Conservation (phyloP, 495 filamentous ascomycete species). For the Chaetomium cochliodes region DNA sequence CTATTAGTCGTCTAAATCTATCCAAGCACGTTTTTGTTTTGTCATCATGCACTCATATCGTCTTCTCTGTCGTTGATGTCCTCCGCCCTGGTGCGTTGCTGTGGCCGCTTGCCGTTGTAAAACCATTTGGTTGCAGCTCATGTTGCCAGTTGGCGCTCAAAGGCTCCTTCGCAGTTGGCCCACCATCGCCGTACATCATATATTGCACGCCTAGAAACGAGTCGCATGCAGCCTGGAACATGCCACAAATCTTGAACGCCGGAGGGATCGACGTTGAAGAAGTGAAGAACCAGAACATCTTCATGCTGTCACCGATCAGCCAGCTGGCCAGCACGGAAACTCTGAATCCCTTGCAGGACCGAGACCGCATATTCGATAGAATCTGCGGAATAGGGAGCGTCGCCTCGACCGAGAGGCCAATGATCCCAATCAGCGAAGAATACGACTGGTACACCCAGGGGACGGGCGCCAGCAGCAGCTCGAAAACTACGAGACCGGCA, state of each 20-base stretch:
- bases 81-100: constrained; percentile 38
- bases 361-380: constrained; percentile 69
- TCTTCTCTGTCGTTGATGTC: constrained; percentile 43
- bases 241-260: constrained; percentile 88
- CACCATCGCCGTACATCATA: constrained; percentile 70
- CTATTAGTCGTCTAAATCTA: constrained; percentile 20
- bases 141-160: constrained; percentile 26
- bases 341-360: constrained; percentile 87
- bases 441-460: constrained; percentile 60
- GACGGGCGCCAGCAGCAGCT: constrained; percentile 67
- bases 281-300: constrained; percentile 90
- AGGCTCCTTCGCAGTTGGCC: constrained; percentile 16
- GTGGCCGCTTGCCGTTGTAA: constrained; percentile 30
- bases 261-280: constrained; percentile 70
- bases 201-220: constrained; percentile 80
- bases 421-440: constrained; percentile 68
- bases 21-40: not conserved
- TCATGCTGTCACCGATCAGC: constrained; percentile 90
- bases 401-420: constrained; percentile 88
- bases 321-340: constrained; percentile 82
- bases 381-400: constrained; percentile 89
- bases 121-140: constrained; percentile 15
- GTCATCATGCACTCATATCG: constrained; percentile 22
- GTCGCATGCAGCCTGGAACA: constrained; percentile 90
- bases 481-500: constrained; percentile 61